phyloP scores from a whole-genome alignment of 2,329 filamentous ascomycete species.

The Epicoccum nigrum region DNA sequence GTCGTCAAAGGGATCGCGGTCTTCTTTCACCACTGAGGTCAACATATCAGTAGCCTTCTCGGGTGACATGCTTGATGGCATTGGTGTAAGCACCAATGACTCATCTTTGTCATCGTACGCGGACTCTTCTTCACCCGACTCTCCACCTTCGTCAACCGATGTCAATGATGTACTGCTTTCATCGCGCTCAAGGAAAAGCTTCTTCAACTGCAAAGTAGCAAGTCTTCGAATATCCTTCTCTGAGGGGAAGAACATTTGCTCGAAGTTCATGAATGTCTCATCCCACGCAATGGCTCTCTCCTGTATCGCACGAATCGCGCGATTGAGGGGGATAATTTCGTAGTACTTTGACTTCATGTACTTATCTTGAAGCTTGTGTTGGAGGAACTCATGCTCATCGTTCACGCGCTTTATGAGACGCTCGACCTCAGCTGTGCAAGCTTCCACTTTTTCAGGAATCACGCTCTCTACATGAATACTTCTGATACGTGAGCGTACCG shows the following conservation, averaged over 20 bases:
- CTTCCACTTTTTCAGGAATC: constrained; percentile 81
- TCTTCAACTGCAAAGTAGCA: constrained; percentile 89
- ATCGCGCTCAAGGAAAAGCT: constrained; percentile 87
- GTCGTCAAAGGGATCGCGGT: constrained; percentile 24
- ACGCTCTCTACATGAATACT: constrained; percentile 93
- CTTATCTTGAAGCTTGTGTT: constrained; percentile 81
- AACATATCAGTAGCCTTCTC: constrained; percentile 70
- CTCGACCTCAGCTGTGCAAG: constrained; percentile 83
- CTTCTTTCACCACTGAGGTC: constrained; percentile 69
- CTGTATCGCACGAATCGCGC: constrained; percentile 85
- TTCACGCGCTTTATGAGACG: constrained; percentile 76
- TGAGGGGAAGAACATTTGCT: constrained; percentile 87
- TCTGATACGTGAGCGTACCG: constrained; percentile 81
- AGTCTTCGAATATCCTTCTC: constrained; percentile 95
- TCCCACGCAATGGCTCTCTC: constrained; percentile 96
- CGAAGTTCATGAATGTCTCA: constrained; percentile 85
- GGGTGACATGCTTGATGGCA: constrained; percentile 55
- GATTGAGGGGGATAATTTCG: constrained; percentile 92
- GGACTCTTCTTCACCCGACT: constrained; percentile 47
- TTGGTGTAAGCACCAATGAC: constrained; percentile 37
- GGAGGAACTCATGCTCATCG: constrained; percentile 77
- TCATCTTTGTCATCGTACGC: constrained; percentile 41
- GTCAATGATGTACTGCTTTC: constrained; percentile 78
- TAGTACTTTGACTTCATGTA: constrained; percentile 96
- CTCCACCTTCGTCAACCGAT: constrained; percentile 69